Conservation (phyloP, 495 filamentous ascomycete species). For the Hypoxylon cercidicola region DNA sequence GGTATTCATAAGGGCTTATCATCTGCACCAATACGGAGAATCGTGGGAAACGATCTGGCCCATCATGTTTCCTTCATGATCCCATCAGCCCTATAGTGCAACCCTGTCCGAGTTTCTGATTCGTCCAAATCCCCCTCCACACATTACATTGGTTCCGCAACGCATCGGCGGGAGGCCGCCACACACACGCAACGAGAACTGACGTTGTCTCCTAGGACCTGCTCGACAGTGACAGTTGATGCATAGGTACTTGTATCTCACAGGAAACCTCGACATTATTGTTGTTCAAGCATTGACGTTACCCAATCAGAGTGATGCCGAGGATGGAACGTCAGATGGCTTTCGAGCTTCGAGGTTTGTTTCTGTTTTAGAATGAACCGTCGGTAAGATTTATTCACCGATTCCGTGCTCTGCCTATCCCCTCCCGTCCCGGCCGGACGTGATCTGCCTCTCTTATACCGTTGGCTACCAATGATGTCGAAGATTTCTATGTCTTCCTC, state of each 20-base stretch:
- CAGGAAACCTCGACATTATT: background rate
- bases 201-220: background rate
- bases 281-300: background rate
- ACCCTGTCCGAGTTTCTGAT: slow-evolving; percentile 30
- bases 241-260: too few relatives aligned
- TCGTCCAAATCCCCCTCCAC: slow-evolving; percentile 12
- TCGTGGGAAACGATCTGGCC: slow-evolving; percentile 8
- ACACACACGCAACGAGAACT: slow-evolving; percentile 8
- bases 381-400: slow-evolving; percentile 21
- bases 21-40: slow-evolving; percentile 22
- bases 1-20: slow-evolving; percentile 27
- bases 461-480: background rate
- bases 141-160: slow-evolving; percentile 25
- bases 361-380: slow-evolving; percentile 17
- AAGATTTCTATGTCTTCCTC: background rate
- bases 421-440: background rate
- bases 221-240: too few relatives aligned
- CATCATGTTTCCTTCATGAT: slow-evolving; percentile 16
- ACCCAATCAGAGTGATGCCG: slow-evolving; percentile 15
- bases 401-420: background rate
- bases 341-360: slow-evolving; percentile 8
- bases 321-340: background rate
- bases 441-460: background rate
- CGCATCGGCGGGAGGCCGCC: slow-evolving; percentile 36
- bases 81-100: slow-evolving; percentile 43